Percentiles rank a stretch among this genome's conserved stretches.
Evolutionary conservation across 2,329 filamentous ascomycete genomes (phyloP).

Genomic region (Stagonosporopsis tanaceti): DNA sequence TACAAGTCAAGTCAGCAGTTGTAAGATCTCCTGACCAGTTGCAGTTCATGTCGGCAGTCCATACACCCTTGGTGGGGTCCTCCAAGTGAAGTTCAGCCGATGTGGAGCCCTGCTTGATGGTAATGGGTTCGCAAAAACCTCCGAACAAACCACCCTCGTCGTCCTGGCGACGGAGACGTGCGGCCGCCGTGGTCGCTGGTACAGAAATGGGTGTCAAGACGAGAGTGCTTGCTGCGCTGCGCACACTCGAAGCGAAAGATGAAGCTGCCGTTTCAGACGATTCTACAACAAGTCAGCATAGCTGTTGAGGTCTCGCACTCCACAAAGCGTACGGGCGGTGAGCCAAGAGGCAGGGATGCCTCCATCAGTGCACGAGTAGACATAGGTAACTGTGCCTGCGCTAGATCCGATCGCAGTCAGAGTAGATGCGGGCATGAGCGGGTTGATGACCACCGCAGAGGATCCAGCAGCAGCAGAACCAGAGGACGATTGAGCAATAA

Average conservation of each 20-base stretch:
- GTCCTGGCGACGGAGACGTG: slow-evolving; percentile 30
- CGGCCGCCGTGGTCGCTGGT: slow-evolving; percentile 25
- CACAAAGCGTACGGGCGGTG: slow-evolving; percentile 2
- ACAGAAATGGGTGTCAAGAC: slow-evolving; percentile 16
- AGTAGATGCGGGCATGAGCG: slow-evolving; percentile 18
- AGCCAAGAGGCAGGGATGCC: slow-evolving; percentile 22
- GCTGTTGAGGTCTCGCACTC: neutral
- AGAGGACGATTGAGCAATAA: slow-evolving; percentile 24
- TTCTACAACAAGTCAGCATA: slow-evolving; percentile 3
- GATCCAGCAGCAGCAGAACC: slow-evolving; percentile 27
- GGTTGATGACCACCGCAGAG: slow-evolving; percentile 27
- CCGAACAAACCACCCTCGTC: slow-evolving; percentile 5
- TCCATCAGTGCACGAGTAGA: slow-evolving; percentile 25
- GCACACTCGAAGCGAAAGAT: neutral
- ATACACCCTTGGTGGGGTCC: slow-evolving; percentile 28
- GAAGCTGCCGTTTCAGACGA: slow-evolving; percentile 1
- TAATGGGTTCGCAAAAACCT: slow-evolving; percentile 30
- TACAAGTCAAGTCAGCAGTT: slow-evolving; percentile 36
- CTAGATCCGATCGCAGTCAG: slow-evolving; percentile 33
- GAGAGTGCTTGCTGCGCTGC: slow-evolving; percentile 2
- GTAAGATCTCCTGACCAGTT: slow-evolving; percentile 32
- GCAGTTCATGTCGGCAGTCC: slow-evolving; percentile 32
- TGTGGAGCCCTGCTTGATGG: slow-evolving; percentile 35
- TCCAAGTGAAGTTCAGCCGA: slow-evolving; percentile 32
- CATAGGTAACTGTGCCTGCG: slow-evolving; percentile 33